A percentile compares a stretch with the other conserved stretches of the same genome.
These are phyloP conservation scores for Suillus subaureus DNA, from an alignment of 768 basidiomycete genomes.

Conservation along the genomic window DNA sequence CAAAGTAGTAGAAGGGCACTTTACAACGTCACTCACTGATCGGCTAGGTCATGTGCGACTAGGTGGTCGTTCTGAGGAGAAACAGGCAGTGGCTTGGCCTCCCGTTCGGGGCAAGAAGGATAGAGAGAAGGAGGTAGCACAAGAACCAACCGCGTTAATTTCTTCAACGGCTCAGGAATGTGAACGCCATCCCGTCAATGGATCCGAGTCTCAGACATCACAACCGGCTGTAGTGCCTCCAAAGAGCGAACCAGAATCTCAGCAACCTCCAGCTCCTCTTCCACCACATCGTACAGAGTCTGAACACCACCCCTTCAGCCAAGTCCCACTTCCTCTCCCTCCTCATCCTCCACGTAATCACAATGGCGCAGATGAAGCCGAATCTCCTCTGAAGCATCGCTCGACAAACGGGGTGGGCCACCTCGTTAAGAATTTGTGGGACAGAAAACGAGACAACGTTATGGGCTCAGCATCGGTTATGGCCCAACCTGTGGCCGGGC, in stretches of 20 bases:
- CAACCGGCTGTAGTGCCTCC: not conserved
- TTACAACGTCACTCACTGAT: not conserved
- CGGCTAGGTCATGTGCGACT: not conserved
- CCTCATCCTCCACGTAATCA: not conserved
- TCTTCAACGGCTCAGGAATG: not conserved
- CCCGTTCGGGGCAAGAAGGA: not conserved
- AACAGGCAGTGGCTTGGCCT: not conserved
- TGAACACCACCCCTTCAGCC: conserved; percentile 16
- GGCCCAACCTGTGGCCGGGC: not conserved
- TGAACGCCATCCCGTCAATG: not conserved
- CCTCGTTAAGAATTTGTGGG: not conserved
- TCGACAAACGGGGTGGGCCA: not conserved
- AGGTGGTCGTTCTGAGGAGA: not conserved
- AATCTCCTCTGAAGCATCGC: conserved; percentile 7
- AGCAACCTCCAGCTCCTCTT: not conserved
- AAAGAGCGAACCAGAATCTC: not conserved
- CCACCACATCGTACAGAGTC: not conserved
- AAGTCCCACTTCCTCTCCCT: not conserved
- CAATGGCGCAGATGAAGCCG: not conserved
- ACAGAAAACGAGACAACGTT: not conserved
- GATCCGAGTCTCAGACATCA: not conserved
- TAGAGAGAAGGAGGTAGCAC: not conserved
- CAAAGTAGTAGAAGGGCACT: not conserved
- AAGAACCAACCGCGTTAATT: not conserved
- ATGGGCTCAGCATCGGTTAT: not conserved